Percentiles rank a stretch among this genome's conserved stretches.
These are phyloP conservation scores for Penicillium roqueforti DNA, from an alignment of 495 filamentous ascomycete species.

Conservation along the genomic window DNA sequence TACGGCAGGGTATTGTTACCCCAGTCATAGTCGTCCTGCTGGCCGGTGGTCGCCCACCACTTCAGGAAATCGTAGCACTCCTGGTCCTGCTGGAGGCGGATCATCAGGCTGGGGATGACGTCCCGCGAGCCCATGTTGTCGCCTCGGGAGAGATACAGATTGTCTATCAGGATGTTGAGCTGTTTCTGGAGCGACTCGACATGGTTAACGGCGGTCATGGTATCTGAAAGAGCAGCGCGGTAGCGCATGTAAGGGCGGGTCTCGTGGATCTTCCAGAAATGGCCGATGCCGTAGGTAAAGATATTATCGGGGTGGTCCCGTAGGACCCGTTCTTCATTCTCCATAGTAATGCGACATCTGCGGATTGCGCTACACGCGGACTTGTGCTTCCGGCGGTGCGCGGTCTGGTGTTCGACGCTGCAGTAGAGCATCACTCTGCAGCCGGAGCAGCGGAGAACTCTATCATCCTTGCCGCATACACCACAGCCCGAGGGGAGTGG, in stretches of 20 bases:
- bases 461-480: slow-evolving; percentile 18
- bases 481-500: not conserved
- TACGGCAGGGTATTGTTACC: slow-evolving; percentile 27
- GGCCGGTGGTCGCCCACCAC: slow-evolving; percentile 36
- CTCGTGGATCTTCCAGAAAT: slow-evolving; percentile 35
- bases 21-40: slow-evolving; percentile 33
- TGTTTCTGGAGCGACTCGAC: slow-evolving; percentile 32
- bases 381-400: slow-evolving; percentile 39
- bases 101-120: slow-evolving; percentile 36
- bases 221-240: slow-evolving; percentile 23
- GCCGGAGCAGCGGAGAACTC: slow-evolving; percentile 31
- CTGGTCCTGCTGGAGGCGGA: slow-evolving; percentile 49
- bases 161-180: slow-evolving; percentile 32
- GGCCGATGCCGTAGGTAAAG: slow-evolving; percentile 33
- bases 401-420: slow-evolving; percentile 38
- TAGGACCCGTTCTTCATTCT: slow-evolving; percentile 33
- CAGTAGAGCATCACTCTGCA: slow-evolving; percentile 49
- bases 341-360: slow-evolving; percentile 16
- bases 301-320: slow-evolving; percentile 26
- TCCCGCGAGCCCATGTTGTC: slow-evolving; percentile 45
- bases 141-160: slow-evolving; percentile 36
- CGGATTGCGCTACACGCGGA: slow-evolving; percentile 38
- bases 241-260: slow-evolving; percentile 45
- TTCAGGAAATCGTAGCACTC: slow-evolving; percentile 55
- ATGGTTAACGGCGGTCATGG: slow-evolving; percentile 31